Base-by-base conservation (phyloP, 352 stramenopile genomes). In the Phytopythium ostracodes region DNA sequence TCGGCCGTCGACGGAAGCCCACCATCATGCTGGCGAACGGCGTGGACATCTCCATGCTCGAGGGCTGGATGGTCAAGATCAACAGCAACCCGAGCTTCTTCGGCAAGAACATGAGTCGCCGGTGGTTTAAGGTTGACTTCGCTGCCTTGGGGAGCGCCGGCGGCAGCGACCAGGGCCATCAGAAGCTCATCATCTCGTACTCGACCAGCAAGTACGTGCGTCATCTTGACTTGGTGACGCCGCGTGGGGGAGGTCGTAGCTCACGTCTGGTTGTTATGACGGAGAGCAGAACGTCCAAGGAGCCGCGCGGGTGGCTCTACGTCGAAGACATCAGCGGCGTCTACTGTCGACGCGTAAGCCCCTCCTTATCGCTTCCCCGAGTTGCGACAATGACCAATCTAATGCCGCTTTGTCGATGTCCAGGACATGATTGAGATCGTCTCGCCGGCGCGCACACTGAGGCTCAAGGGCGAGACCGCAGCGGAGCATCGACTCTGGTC, bases 21-120 rank as follows among this genome's bases (percentile, higher is more conserved):
- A 5, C n/a, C n/a, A 46, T 15, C 27, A 76, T 69, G 66, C 59
- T 89, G 60, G 80, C 88, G 17, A 81, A 94, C 36, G 85, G 85
- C 40, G 81, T 94, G 22, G 81, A 94, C 61, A 92, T 94, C 73
- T 87, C 81, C 57, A 79, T 81, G 68, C 73, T 92, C 31, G 85
- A 94, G 64, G 85, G 85, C 33, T 94, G 83, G 82, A 89, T 94
- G 81, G 60, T 89, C 66, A 94, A 94, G 66, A 89, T 92, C 78
- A 91, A 94, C 63, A 92, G 70, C 76, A 92, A 92, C 33, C 82
- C 79, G 52, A 87, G 77, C 29, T 73, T 92, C 66, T 94, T 94
- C 36, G 81, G 83, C 60, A 90, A 89, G 65, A 84, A 71, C 63
- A 83, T 68, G 64, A 91, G 81, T 54, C 81, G 84, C 4, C 69